Conservation (phyloP, 805 yeast genomes). For the Cyberlindnera bimundalis region DNA sequence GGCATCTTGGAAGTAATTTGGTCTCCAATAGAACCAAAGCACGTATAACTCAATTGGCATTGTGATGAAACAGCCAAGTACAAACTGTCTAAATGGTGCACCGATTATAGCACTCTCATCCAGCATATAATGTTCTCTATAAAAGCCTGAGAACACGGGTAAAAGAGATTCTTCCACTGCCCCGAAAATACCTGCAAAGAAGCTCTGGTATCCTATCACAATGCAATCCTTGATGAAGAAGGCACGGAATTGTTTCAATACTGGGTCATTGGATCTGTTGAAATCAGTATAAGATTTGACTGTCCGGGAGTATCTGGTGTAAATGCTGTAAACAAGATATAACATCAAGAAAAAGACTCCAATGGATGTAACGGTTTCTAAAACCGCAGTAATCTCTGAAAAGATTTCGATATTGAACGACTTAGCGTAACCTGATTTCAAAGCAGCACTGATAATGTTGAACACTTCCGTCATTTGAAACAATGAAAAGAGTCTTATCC, state of each 20-base stretch:
- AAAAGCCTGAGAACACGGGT: neutral
- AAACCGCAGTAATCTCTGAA: neutral
- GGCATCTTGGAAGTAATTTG: slow-evolving; percentile 1
- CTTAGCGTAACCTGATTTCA: neutral
- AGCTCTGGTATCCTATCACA: no score
- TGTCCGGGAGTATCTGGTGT: neutral
- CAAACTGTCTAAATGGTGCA: neutral
- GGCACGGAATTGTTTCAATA: slow-evolving; percentile 2
- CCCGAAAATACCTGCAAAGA: neutral
- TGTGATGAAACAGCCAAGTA: neutral
- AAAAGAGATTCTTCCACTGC: neutral
- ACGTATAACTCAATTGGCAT: neutral
- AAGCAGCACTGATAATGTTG: neutral
- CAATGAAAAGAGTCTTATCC: neutral
- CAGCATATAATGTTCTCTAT: neutral
- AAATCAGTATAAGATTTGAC: slow-evolving; percentile 2
- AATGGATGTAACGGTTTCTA: neutral
- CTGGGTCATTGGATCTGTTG: slow-evolving; percentile 2
- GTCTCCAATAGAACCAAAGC: slow-evolving; percentile 2
- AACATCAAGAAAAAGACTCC: neutral
- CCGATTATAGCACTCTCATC: neutral
- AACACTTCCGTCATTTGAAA: neutral
- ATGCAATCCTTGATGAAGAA: neutral
- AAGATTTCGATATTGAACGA: neutral
- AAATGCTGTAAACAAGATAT: neutral